These are phyloP conservation scores for Cubamyces lactineus DNA, from an alignment of 768 basidiomycete species.

Conservation along the genomic window DNA sequence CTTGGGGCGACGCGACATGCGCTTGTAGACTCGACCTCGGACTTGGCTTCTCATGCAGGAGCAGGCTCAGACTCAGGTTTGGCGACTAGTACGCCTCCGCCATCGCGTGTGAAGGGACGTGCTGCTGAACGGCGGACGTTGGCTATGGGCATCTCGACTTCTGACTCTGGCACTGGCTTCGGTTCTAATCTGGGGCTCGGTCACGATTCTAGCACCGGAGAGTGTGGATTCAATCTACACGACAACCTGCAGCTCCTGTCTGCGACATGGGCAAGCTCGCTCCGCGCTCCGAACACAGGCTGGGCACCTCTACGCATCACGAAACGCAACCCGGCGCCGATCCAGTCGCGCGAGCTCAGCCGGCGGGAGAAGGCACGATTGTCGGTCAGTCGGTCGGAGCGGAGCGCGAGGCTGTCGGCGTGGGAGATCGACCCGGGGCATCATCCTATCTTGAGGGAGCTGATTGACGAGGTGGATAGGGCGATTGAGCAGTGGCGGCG, in stretches of 20 bases:
- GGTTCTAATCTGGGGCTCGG: not conserved
- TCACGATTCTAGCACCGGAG: not conserved
- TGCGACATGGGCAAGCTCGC: not conserved
- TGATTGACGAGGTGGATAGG: conserved; percentile 19
- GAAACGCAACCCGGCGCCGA: not conserved
- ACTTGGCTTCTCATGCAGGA: no score
- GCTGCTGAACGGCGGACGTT: not conserved
- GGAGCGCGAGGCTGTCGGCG: conserved; percentile 9
- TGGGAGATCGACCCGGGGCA: conserved; percentile 16
- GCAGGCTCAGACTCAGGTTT: not conserved
- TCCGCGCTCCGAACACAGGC: not conserved
- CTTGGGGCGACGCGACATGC: conserved; percentile 2
- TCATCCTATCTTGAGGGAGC: conserved; percentile 18
- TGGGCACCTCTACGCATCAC: conserved; percentile 7
- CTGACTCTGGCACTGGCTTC: no score
- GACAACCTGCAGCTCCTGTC: not conserved
- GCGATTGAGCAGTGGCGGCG: conserved; percentile 19
- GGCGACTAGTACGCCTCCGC: conserved; percentile 13
- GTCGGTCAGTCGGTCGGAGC: conserved; percentile 8
- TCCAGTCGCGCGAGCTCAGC: not conserved
- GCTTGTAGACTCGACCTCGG: not conserved
- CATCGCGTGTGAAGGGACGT: not conserved
- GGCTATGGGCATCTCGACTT: not conserved
- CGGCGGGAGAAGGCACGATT: not conserved
- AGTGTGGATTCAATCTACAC: not conserved